Evolutionary conservation across 2,329 filamentous ascomycete genomes (phyloP).

Genomic region (Ploettnerulaceae sp.): DNA sequence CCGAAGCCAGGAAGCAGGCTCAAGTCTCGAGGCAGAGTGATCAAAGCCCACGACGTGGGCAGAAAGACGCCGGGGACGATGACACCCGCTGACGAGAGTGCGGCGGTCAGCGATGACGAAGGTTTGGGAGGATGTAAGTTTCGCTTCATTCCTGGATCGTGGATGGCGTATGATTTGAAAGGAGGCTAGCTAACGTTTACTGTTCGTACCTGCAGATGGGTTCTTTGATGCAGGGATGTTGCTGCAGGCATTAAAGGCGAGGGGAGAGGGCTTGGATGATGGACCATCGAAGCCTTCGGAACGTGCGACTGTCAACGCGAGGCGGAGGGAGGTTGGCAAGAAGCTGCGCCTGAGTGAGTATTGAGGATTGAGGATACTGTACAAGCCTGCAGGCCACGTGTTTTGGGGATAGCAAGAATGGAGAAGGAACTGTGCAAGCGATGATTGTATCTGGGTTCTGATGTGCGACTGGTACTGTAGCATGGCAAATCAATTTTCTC

Average conservation of each 20-base stretch:
- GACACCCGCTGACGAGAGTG: constrained; percentile 64
- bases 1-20: constrained; percentile 40
- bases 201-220: constrained; percentile 57
- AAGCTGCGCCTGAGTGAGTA: constrained; percentile 68
- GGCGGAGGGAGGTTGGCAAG: constrained; percentile 67
- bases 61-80: constrained; percentile 46
- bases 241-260: constrained; percentile 76
- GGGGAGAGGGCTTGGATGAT: constrained; percentile 49
- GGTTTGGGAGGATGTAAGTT: constrained; percentile 88
- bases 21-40: constrained; percentile 70
- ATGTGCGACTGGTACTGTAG: too few relatives aligned
- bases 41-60: constrained; percentile 50
- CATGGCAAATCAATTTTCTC: too few relatives aligned
- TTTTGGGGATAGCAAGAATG: not conserved
- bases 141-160: not conserved
- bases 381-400: too few relatives aligned
- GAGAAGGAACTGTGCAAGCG: not conserved
- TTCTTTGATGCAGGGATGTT: constrained; percentile 98
- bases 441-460: too few relatives aligned
- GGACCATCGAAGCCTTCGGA: constrained; percentile 52
- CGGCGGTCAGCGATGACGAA: constrained; percentile 74
- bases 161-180: constrained; percentile 5
- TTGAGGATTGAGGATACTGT: constrained; percentile 34
- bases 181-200: constrained; percentile 15
- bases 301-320: constrained; percentile 52